phyloP scores from a whole-genome alignment of 108 stramenopile genomes.

The Seminavis robusta region DNA sequence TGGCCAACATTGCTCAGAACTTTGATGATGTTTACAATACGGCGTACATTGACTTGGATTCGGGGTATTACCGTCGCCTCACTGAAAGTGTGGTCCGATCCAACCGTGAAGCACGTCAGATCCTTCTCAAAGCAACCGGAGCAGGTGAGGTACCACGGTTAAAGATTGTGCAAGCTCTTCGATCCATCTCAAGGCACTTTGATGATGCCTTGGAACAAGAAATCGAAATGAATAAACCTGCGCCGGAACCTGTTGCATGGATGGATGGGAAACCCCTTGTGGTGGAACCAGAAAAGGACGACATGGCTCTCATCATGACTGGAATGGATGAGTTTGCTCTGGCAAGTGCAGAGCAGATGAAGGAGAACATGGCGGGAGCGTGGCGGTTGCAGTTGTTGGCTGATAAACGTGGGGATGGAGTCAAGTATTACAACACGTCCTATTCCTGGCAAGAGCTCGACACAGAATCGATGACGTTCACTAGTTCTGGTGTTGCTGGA shows the following conservation, averaged over 20 bases:
- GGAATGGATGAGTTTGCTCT: conserved; percentile 62
- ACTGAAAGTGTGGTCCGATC: conserved; percentile 83
- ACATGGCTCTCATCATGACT: conserved; percentile 30
- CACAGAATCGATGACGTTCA: conserved; percentile 44
- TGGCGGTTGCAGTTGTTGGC: conserved; percentile 83
- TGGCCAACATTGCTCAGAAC: conserved; percentile 62
- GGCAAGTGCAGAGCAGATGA: conserved; percentile 49
- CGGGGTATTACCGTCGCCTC: conserved; percentile 69
- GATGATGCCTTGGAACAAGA: conserved; percentile 58
- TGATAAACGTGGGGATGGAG: conserved; percentile 78
- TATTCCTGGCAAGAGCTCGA: conserved; percentile 58
- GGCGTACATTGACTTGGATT: conserved; percentile 74
- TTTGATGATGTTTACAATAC: conserved; percentile 86
- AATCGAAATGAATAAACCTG: conserved; percentile 4
- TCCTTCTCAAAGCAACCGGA: conserved; percentile 67
- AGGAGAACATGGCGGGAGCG: conserved; percentile 60
- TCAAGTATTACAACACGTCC: conserved; percentile 76
- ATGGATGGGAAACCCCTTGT: conserved; percentile 51
- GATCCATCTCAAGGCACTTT: conserved; percentile 61
- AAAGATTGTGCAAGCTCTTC: conserved; percentile 65
- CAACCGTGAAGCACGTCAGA: conserved; percentile 80
- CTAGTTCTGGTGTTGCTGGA: conserved; percentile 39
- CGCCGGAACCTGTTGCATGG: conserved; percentile 42
- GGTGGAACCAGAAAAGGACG: conserved; percentile 23
- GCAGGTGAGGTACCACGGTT: conserved; percentile 56